phyloP scores from a whole-genome alignment of 176 grass and related monocot species.

The Triticum turgidum region DNA sequence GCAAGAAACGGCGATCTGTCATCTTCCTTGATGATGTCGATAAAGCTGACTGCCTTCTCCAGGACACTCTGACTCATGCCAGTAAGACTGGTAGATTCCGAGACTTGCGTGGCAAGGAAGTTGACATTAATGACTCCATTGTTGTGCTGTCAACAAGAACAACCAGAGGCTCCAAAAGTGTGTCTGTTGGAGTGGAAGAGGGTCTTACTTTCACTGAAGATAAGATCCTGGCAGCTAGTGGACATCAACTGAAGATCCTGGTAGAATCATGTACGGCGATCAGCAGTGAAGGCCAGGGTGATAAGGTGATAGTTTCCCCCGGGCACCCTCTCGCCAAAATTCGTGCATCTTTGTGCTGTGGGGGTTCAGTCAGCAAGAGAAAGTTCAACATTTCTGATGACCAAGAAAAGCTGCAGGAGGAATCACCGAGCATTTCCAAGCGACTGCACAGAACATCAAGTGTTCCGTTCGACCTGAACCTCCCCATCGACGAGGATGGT shows the following conservation, averaged over 20 bases:
- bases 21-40: conserved; percentile 81
- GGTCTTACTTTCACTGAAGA: conserved; percentile 58
- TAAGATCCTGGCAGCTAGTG: conserved; percentile 47
- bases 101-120: conserved; percentile 47
- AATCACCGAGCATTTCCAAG: conserved; percentile 40
- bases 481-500: conserved; percentile 54
- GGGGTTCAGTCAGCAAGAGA: conserved; percentile 45
- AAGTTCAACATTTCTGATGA: conserved; percentile 45
- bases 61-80: conserved; percentile 54
- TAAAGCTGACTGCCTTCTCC: conserved; percentile 66
- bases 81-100: conserved; percentile 58
- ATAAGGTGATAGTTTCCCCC: conserved; percentile 35
- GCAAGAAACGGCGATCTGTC: conserved; percentile 57
- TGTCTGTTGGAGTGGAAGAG: conserved; percentile 35
- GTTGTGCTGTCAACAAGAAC: conserved; percentile 66
- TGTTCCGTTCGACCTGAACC: conserved; percentile 68
- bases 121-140: conserved; percentile 56
- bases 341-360: conserved; percentile 36
- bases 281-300: conserved; percentile 9
- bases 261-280: background rate
- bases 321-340: conserved; percentile 2
- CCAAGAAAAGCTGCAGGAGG: conserved; percentile 35
- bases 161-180: conserved; percentile 19
- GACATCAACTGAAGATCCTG: conserved; percentile 67
- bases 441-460: conserved; percentile 42